Evolutionary conservation across 2,329 filamentous ascomycete genomes (phyloP).

Genomic region (Xylaria digitata): DNA sequence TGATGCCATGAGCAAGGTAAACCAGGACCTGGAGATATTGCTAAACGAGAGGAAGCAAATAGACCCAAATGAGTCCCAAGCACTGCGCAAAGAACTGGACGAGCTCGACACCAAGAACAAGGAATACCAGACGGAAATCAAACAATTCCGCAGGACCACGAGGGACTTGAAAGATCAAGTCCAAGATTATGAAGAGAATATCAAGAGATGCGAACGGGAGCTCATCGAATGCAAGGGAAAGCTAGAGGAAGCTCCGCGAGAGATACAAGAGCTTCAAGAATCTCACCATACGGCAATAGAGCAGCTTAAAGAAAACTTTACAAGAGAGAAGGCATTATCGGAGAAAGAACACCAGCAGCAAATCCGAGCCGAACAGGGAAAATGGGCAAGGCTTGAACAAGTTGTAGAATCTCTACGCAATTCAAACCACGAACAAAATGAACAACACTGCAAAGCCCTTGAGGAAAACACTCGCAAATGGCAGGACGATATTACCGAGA

Average conservation of each 20-base stretch:
- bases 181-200: background rate
- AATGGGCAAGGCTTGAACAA: constrained; percentile 6
- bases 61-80: background rate
- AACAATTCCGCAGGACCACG: background rate
- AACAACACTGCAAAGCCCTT: constrained; percentile 6
- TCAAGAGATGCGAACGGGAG: constrained; percentile 1
- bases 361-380: background rate
- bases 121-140: constrained; percentile 4
- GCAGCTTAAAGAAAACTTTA: background rate
- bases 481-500: constrained; percentile 3
- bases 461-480: constrained; percentile 9
- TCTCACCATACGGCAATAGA: background rate
- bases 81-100: constrained; percentile 2
- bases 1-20: background rate
- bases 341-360: constrained; percentile 6
- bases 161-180: background rate
- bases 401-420: background rate
- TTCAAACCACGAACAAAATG: constrained; percentile 15
- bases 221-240: background rate
- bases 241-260: background rate
- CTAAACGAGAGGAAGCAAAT: constrained; percentile 4
- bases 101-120: background rate
- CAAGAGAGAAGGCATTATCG: background rate
- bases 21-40: background rate
- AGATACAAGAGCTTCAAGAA: constrained; percentile 7